These are phyloP conservation scores for Aphanoascus verrucosus DNA, from an alignment of 2,329 filamentous ascomycete genomes.

Conservation along the genomic window DNA sequence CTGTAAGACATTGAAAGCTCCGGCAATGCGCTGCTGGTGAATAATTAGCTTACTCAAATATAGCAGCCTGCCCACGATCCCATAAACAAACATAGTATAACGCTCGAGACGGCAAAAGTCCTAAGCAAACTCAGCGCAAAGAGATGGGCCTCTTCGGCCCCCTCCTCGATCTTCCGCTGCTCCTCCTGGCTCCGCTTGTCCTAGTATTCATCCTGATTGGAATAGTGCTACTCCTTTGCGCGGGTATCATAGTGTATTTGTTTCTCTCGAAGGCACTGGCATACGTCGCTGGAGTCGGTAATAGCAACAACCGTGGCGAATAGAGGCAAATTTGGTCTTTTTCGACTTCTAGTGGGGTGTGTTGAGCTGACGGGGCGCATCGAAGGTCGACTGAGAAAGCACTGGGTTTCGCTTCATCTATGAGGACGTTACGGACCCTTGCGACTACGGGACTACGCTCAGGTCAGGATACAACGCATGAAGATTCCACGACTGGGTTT, in stretches of 20 bases:
- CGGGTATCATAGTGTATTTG: not conserved
- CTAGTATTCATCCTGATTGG: conserved; percentile 4
- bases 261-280: not conserved
- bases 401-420: not conserved
- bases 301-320: not conserved
- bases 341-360: conserved; percentile 14
- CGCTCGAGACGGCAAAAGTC: too few relatives aligned
- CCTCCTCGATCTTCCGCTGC: not conserved
- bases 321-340: conserved; percentile 12
- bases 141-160: not conserved
- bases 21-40: too few relatives aligned
- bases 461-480: too few relatives aligned
- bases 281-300: not conserved
- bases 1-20: too few relatives aligned
- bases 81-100: too few relatives aligned
- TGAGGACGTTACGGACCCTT: too few relatives aligned
- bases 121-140: too few relatives aligned
- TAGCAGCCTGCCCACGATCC: too few relatives aligned
- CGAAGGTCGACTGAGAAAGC: not conserved
- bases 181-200: conserved; percentile 2
- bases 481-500: too few relatives aligned
- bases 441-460: too few relatives aligned
- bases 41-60: too few relatives aligned
- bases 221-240: not conserved
- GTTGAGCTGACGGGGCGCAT: not conserved